A percentile compares a stretch with the other conserved stretches of the same genome.
Evolutionary conservation across 2,329 filamentous ascomycete genomes (phyloP).

Genomic region (Phymatotrichopsis omnivora): DNA sequence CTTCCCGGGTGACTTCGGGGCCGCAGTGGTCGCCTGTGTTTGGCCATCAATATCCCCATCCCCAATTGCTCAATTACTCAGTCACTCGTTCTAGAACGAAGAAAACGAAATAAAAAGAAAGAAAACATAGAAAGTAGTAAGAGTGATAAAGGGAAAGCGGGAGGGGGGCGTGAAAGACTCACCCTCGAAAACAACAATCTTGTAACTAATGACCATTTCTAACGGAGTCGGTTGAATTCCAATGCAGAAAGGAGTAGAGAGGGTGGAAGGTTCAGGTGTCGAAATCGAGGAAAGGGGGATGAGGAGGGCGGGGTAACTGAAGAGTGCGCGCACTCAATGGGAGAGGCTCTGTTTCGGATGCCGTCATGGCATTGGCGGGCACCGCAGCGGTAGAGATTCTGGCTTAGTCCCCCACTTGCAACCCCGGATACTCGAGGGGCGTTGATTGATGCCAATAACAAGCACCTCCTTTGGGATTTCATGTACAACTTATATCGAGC

Average conservation of each 20-base stretch:
- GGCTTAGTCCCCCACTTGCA: no score
- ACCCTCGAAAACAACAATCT: conserved; percentile 31
- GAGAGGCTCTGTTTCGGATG: not conserved
- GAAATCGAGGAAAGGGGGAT: not conserved
- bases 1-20: conserved; percentile 78
- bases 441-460: no score
- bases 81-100: not conserved
- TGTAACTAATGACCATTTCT: conserved; percentile 20
- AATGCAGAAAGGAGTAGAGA: not conserved
- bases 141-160: no score
- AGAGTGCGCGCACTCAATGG: not conserved
- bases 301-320: not conserved
- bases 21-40: conserved; percentile 72
- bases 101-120: not conserved
- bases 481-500: no score
- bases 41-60: not conserved
- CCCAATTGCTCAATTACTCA: not conserved
- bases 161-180: no score
- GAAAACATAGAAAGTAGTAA: no score
- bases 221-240: not conserved
- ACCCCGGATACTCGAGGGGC: no score
- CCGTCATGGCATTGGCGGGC: no score
- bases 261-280: not conserved
- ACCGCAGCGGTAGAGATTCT: no score
- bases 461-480: no score